Percentiles rank a stretch among this genome's conserved stretches.
These are phyloP conservation scores for Diaporthe humulicola DNA, from an alignment of 2,329 filamentous ascomycete genomes.

Conservation along the genomic window DNA sequence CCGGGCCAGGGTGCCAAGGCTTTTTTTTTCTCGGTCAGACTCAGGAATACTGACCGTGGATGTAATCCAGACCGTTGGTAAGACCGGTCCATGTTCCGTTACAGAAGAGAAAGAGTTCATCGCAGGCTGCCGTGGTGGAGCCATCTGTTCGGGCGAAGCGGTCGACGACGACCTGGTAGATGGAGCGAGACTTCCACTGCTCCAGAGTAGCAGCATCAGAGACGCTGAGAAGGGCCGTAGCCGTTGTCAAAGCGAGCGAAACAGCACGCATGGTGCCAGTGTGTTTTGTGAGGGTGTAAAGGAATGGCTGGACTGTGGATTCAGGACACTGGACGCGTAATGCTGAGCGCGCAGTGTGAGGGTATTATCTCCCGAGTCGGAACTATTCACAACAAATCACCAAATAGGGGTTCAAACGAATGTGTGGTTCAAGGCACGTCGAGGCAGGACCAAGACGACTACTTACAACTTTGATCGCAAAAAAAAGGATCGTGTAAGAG, in stretches of 20 bases:
- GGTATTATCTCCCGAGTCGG: neutral
- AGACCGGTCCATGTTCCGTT: conserved; percentile 73
- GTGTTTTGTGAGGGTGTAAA: neutral
- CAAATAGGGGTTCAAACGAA: conserved; percentile 35
- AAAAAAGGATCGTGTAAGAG: conserved; percentile 29
- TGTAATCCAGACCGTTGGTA: conserved; percentile 72
- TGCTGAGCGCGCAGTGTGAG: conserved; percentile 10
- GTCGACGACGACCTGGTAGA: conserved; percentile 72
- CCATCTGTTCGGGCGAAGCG: conserved; percentile 64
- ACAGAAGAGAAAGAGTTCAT: conserved; percentile 63
- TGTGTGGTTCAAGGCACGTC: conserved; percentile 30
- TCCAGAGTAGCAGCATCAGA: conserved; percentile 59
- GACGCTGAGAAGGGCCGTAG: conserved; percentile 44
- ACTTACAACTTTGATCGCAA: conserved; percentile 9
- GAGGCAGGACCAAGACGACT: conserved; percentile 28
- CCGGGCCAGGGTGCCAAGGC: neutral
- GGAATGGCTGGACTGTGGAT: conserved; percentile 4
- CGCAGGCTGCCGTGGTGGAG: conserved; percentile 58
- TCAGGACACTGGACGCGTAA: conserved; percentile 28
- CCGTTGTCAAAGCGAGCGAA: conserved; percentile 42
- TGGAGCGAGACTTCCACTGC: conserved; percentile 66
- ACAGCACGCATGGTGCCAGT: conserved; percentile 36
- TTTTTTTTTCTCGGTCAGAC: neutral
- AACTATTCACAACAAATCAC: conserved; percentile 29
- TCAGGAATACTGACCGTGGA: conserved; percentile 56